Evolutionary conservation across 129 eudicot genomes (phyloP), one percentile per base, ranked within the genome.

Genomic region (Escallonia rubra): DNA sequence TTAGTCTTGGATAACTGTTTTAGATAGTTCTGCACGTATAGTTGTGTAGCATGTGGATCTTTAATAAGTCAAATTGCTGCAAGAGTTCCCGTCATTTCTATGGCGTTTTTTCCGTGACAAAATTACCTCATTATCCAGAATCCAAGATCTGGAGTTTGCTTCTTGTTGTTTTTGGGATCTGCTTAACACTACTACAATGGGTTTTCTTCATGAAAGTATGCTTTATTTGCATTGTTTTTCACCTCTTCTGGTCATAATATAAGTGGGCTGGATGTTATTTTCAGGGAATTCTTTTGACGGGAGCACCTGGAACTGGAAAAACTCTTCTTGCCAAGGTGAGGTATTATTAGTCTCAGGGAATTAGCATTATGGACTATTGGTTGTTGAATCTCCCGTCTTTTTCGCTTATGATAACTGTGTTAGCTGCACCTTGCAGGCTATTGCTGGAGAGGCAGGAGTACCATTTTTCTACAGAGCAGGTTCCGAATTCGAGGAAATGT

Each of bases 391-490:
- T 23, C 1, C 51, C 59, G 5, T n/a, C 48, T 8, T 45, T 16
- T 58, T 59, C 8, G 15, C 10, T 16, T 51, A 48, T 57, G 3
- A 10, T 71, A 64, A 45, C 45, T 73, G 44, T 64, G 62, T 57
- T 23, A 23, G 41, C 51, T 69, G 38, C 45, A 41, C 57, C 43
- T 76, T 65, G 46, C 68, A 93, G 99, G 99, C 99, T 23, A 93
- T 93, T 70, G 96, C 99, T 70, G 99, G 99, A 72, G 99, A 93
- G 82, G 99, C 99, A 72, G 99, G 99, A 46, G 99, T 93, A 39
- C 99, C 99, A 38, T 93, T 93, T 80, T 93, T 93, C 58, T 93
- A 93, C 79, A 77, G 92, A 71, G 99, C 99, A 54, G 99, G 99
- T 69, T 93, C 99, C 10, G 99, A 93, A 48, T 93, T 93, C 77